Evolutionary conservation across 768 basidiomycete genomes (phyloP).

Genomic region (Boletus rubescentipes): DNA sequence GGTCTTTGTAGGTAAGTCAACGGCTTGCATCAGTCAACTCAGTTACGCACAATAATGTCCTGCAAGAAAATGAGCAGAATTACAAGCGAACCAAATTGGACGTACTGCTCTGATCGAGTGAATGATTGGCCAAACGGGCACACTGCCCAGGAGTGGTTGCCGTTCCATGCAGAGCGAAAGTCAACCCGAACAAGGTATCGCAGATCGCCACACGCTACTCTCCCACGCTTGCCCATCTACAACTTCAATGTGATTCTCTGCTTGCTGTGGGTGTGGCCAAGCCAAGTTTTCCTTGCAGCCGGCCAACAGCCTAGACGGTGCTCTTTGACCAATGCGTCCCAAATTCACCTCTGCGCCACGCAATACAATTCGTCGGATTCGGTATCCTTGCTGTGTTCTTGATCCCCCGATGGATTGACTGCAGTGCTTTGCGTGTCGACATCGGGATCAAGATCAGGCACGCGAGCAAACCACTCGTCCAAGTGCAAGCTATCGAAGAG

Average conservation of each 20-base stretch:
- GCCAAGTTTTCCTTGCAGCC: too few relatives aligned
- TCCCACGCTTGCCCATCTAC: conserved; percentile 2
- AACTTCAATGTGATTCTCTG: too few relatives aligned
- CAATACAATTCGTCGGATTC: conserved; percentile 95
- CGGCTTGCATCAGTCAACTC: background rate
- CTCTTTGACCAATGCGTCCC: conserved; percentile 88
- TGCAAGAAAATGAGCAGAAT: conserved; percentile 29
- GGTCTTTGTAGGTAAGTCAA: conserved; percentile 3
- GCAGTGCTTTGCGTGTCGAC: conserved; percentile 95
- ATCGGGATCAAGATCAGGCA: conserved; percentile 98
- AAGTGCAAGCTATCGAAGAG: conserved; percentile 55
- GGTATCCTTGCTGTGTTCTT: conserved; percentile 97
- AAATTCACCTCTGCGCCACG: conserved; percentile 89
- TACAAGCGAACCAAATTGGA: background rate
- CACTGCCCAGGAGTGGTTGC: conserved; percentile 45
- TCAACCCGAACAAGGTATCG: background rate
- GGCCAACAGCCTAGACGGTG: conserved; percentile 89
- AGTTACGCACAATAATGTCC: conserved; percentile 57
- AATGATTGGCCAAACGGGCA: conserved; percentile 79
- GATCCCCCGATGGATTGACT: conserved; percentile 94
- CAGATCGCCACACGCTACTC: too few relatives aligned
- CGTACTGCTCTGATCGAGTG: conserved; percentile 68
- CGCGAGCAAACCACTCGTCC: conserved; percentile 65
- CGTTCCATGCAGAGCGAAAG: conserved; percentile 26
- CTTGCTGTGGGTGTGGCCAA: too few relatives aligned